These are phyloP conservation scores for Clavariopsis aquatica DNA, from an alignment of 495 filamentous ascomycete species.

Conservation along the genomic window DNA sequence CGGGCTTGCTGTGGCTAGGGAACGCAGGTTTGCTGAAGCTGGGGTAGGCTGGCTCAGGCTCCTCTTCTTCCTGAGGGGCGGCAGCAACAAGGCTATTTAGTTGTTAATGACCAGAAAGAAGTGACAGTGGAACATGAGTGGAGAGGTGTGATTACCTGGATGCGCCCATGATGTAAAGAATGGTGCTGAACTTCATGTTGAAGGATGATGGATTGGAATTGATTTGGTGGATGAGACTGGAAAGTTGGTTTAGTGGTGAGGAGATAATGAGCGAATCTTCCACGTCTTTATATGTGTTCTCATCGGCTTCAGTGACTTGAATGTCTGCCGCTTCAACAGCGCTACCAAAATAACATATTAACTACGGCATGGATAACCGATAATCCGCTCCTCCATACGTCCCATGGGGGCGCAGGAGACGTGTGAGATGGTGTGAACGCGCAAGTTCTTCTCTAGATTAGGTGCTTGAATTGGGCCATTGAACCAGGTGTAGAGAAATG, in stretches of 20 bases:
- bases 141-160: slow-evolving; percentile 14
- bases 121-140: neutral
- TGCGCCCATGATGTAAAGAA: slow-evolving; percentile 12
- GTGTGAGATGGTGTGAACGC: slow-evolving; percentile 1
- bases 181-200: slow-evolving; percentile 35
- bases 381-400: slow-evolving; percentile 10
- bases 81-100: neutral
- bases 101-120: neutral
- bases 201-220: neutral
- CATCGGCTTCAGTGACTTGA: neutral
- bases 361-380: slow-evolving; percentile 22
- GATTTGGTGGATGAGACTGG: slow-evolving; percentile 9
- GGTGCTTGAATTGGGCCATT: slow-evolving; percentile 5
- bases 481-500: slow-evolving; percentile 25
- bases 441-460: slow-evolving; percentile 10
- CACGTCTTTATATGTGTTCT: slow-evolving; percentile 17
- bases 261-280: neutral
- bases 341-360: slow-evolving; percentile 25
- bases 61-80: slow-evolving; percentile 8
- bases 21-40: neutral
- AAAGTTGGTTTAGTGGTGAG: slow-evolving; percentile 11
- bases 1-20: neutral
- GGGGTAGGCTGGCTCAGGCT: neutral
- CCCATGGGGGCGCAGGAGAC: neutral
- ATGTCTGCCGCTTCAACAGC: neutral